phyloP scores from a whole-genome alignment of 2,329 filamentous ascomycete genomes.

The Aspergillus pseudotamarii region DNA sequence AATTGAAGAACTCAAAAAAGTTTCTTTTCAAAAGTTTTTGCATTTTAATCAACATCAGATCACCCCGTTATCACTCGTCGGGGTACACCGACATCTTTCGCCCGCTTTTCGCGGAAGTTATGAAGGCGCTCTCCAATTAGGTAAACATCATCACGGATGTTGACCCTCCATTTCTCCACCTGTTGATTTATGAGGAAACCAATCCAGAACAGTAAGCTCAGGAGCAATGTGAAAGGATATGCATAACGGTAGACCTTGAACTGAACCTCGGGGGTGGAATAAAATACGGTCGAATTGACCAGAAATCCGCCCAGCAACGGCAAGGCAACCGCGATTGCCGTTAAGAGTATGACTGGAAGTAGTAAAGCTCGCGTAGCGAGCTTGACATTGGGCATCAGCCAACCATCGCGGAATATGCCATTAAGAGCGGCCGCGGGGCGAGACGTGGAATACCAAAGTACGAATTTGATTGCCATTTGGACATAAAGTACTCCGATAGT shows the following conservation, averaged over 20 bases:
- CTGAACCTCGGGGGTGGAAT: conserved; percentile 34
- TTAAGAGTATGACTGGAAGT: conserved; percentile 70
- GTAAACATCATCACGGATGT: conserved; percentile 92
- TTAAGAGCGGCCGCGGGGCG: conserved; percentile 74
- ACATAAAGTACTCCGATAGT: conserved; percentile 89
- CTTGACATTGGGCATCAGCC: conserved; percentile 74
- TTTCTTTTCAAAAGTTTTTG: not conserved
- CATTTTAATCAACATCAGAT: conserved; percentile 2
- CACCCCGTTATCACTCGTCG: conserved; percentile 41
- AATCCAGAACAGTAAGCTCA: conserved; percentile 55
- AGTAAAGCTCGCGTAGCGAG: conserved; percentile 85
- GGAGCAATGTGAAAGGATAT: conserved; percentile 67
- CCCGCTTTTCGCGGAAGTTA: conserved; percentile 75
- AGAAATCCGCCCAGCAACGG: conserved; percentile 65
- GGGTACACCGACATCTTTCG: conserved; percentile 42
- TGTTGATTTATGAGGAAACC: conserved; percentile 50
- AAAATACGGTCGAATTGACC: conserved; percentile 49
- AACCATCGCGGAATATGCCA: conserved; percentile 73
- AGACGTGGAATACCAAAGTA: conserved; percentile 69
- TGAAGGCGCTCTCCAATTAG: conserved; percentile 92
- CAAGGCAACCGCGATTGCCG: conserved; percentile 61
- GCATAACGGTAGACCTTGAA: conserved; percentile 64
- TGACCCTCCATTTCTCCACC: conserved; percentile 74
- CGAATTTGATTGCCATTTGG: conserved; percentile 72
- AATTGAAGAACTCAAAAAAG: not conserved